phyloP scores from a whole-genome alignment of 2,329 filamentous ascomycete species.

The Sporothrix pseudoabietina region DNA sequence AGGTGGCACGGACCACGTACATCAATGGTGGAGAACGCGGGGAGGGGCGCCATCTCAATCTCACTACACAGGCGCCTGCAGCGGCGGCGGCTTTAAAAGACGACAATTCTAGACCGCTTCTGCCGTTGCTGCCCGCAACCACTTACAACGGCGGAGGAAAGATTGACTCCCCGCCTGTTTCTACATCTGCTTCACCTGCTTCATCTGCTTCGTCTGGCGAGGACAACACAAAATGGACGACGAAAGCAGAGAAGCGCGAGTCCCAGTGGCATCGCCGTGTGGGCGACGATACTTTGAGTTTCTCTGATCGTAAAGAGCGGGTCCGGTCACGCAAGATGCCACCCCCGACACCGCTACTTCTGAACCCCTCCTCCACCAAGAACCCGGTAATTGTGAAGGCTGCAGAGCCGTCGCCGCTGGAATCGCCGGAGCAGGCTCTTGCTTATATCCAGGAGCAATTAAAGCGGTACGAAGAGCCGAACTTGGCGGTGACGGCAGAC shows the following conservation, averaged over 20 bases:
- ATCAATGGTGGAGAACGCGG: slow-evolving; percentile 39
- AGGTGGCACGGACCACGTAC: slow-evolving; percentile 48
- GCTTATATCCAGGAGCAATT: slow-evolving; percentile 57
- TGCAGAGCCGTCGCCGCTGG: slow-evolving; percentile 55
- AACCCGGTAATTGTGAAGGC: slow-evolving; percentile 50
- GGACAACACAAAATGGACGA: neutral
- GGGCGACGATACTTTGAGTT: slow-evolving; percentile 61
- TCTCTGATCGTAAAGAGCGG: slow-evolving; percentile 56
- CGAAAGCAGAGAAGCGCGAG: slow-evolving; percentile 34
- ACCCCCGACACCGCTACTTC: slow-evolving; percentile 58
- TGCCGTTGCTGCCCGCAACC: slow-evolving; percentile 24
- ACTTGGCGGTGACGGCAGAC: slow-evolving; percentile 37
- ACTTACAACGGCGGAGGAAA: slow-evolving; percentile 22
- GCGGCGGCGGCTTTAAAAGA: neutral
- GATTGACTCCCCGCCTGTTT: neutral
- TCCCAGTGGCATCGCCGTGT: slow-evolving; percentile 58
- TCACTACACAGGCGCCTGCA: neutral
- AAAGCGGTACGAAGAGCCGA: slow-evolving; percentile 50
- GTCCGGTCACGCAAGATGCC: slow-evolving; percentile 54
- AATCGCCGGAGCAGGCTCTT: slow-evolving; percentile 55
- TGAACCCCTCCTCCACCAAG: slow-evolving; percentile 49
- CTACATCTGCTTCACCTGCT: neutral
- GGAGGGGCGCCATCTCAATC: neutral
- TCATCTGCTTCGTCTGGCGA: slow-evolving; percentile 23
- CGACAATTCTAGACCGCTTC: slow-evolving; percentile 2